phyloP scores from a whole-genome alignment of 768 basidiomycete species.

The Russula sp. region DNA sequence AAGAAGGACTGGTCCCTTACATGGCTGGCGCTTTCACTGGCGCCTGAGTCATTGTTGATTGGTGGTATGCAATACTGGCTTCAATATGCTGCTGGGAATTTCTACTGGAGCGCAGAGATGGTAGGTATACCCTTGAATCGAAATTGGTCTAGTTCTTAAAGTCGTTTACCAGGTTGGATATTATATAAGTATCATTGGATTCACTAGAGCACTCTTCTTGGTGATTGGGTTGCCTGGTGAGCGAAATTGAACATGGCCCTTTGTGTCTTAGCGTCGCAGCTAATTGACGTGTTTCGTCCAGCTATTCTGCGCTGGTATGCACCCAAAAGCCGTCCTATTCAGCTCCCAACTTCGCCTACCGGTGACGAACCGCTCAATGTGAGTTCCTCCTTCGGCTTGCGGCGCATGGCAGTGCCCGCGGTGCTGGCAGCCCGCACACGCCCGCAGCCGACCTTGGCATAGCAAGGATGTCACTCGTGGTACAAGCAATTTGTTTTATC shows the following conservation, averaged over 20 bases:
- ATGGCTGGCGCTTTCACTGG: constrained; percentile 53
- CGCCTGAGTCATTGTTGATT: constrained; percentile 33
- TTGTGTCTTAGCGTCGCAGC: background rate
- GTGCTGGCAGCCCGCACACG: constrained; percentile 31
- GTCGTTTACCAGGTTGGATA: constrained; percentile 13
- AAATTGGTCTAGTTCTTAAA: background rate
- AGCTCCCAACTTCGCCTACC: constrained; percentile 32
- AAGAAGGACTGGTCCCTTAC: constrained; percentile 65
- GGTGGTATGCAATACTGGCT: constrained; percentile 30
- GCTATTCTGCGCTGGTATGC: constrained; percentile 56
- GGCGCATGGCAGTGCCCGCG: constrained; percentile 17
- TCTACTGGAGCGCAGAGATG: constrained; percentile 19
- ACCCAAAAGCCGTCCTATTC: constrained; percentile 38
- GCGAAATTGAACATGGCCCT: background rate
- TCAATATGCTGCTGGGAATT: constrained; percentile 23
- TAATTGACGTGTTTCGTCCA: constrained; percentile 32
- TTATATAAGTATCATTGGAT: constrained; percentile 14
- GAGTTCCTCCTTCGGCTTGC: constrained; percentile 8
- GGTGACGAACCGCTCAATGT: constrained; percentile 32
- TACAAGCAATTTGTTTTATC: constrained; percentile 41
- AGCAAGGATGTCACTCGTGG: constrained; percentile 55
- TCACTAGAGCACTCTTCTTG: constrained; percentile 19
- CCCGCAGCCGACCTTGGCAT: constrained; percentile 66
- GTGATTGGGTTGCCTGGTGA: constrained; percentile 17
- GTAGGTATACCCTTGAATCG: background rate